These are phyloP conservation scores for Lasiosphaeris hirsuta DNA, from an alignment of 495 filamentous ascomycete genomes.

Conservation along the genomic window DNA sequence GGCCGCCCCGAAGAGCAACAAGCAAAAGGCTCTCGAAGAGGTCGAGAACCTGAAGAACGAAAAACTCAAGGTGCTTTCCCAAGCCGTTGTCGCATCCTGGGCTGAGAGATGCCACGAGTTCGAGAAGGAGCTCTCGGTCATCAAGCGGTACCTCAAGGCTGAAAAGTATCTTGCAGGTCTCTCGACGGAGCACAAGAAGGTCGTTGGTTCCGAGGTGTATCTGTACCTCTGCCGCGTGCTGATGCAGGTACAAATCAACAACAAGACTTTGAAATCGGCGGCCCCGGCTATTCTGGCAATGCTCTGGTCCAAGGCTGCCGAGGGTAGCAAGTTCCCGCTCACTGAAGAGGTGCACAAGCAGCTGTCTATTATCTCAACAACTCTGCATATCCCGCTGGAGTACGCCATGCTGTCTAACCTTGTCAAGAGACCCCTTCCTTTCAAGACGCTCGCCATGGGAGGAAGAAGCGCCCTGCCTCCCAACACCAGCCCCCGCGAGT, in stretches of 20 bases:
- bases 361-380: constrained; percentile 2
- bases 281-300: constrained; percentile 11
- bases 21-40: constrained; percentile 24
- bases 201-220: constrained; percentile 42
- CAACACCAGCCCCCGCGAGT: constrained; percentile 37
- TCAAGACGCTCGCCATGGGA: constrained; percentile 3
- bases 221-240: constrained; percentile 47
- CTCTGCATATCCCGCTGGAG: constrained; percentile 4
- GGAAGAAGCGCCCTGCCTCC: neutral
- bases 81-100: constrained; percentile 22
- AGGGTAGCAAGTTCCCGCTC: constrained; percentile 2
- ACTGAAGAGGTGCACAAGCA: constrained; percentile 10
- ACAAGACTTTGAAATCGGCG: neutral
- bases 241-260: constrained; percentile 21
- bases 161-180: constrained; percentile 41
- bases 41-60: constrained; percentile 27
- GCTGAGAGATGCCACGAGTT: constrained; percentile 21
- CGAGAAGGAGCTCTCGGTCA: constrained; percentile 27
- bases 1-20: constrained; percentile 14
- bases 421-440: constrained; percentile 5
- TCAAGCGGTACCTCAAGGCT: constrained; percentile 42
- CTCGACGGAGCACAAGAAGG: constrained; percentile 23
- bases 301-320: constrained; percentile 12
- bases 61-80: constrained; percentile 14
- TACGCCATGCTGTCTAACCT: neutral